A percentile compares a stretch with the other conserved stretches of the same genome.
phyloP scores from a whole-genome alignment of 306 rosid species.

The Sechiopsis laciniata region DNA sequence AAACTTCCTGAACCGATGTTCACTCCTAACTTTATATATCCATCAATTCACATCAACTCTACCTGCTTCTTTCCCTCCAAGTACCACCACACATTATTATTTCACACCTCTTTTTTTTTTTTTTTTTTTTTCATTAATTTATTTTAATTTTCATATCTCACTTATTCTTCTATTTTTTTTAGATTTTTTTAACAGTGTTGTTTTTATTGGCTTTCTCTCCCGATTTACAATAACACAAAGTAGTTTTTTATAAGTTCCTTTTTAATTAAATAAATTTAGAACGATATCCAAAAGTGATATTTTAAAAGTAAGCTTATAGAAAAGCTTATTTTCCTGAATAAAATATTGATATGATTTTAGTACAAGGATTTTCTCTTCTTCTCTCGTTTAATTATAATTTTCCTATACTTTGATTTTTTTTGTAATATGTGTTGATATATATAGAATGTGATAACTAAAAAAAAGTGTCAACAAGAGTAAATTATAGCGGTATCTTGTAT shows the following conservation, averaged over 20 bases:
- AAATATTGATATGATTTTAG: neutral
- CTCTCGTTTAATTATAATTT: neutral
- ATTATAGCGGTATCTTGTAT: too few species aligned
- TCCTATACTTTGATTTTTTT: neutral
- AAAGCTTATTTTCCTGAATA: neutral
- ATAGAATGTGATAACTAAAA: neutral
- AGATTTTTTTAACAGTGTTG: neutral
- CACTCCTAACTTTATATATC: too few species aligned
- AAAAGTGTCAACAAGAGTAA: too few species aligned
- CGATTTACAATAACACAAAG: neutral
- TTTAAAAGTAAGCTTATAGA: neutral
- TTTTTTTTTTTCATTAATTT: neutral
- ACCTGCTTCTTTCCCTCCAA: slow-evolving; percentile 41
- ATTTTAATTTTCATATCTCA: neutral
- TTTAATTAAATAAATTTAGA: too few species aligned
- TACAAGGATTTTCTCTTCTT: neutral
- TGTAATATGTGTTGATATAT: neutral
- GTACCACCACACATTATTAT: too few species aligned
- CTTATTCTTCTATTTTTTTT: neutral
- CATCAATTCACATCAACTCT: slow-evolving; percentile 33
- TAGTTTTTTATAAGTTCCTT: neutral
- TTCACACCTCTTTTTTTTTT: too few species aligned
- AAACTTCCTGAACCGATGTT: too few species aligned
- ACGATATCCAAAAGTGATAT: neutral
- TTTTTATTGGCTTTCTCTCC: neutral